phyloP scores from a whole-genome alignment of 139 green algal genomes.

The Chlamydomonas sp. region DNA sequence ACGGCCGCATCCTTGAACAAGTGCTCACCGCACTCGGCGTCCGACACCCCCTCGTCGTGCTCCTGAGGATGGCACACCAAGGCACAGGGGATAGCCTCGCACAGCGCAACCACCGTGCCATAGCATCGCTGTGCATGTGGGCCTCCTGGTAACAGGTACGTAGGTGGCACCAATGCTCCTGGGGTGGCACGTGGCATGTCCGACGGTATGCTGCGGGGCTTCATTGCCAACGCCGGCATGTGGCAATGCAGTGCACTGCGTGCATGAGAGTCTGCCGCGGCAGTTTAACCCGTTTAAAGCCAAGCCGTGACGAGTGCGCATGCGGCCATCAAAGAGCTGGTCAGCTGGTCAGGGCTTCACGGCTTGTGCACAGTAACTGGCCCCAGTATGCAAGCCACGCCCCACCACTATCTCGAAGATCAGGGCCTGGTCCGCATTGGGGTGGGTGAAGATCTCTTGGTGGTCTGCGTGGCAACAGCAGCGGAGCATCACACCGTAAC shows the following conservation, averaged over 20 bases:
- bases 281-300: too few species aligned
- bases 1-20: conserved; percentile 8
- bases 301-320: too few species aligned
- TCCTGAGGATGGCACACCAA: background rate
- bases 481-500: too few species aligned
- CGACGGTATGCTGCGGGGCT: too few species aligned
- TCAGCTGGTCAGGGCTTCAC: too few species aligned
- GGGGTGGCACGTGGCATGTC: too few species aligned
- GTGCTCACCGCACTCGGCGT: background rate
- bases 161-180: too few species aligned
- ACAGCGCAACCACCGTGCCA: background rate
- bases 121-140: background rate
- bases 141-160: too few species aligned
- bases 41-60: background rate
- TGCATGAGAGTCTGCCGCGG: background rate
- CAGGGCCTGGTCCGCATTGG: background rate
- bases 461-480: conserved; percentile 1
- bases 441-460: conserved; percentile 25
- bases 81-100: background rate
- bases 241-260: background rate
- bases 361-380: background rate
- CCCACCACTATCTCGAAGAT: conserved; percentile 45
- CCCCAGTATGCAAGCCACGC: background rate
- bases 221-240: too few species aligned
- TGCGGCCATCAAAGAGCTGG: too few species aligned